These are phyloP conservation scores for Trichosporon sp. DNA, from an alignment of 1,284 basidiomycete species.

Conservation along the genomic window DNA sequence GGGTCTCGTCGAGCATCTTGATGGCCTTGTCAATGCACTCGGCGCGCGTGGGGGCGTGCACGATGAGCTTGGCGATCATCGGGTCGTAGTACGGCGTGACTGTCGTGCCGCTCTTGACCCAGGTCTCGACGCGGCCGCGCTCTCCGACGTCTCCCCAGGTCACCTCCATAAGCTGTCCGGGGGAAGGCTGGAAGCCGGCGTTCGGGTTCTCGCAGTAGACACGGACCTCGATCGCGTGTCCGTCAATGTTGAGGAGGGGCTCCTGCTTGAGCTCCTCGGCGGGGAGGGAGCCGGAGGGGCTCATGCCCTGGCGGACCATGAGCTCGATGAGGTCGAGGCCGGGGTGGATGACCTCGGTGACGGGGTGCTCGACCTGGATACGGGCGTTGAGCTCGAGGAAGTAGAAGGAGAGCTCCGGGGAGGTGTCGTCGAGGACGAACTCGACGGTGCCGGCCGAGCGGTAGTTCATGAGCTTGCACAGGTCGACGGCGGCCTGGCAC, in stretches of 20 bases:
- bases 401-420: constrained; percentile 54
- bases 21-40: constrained; percentile 23
- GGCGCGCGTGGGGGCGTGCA: constrained; percentile 27
- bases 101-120: constrained; percentile 49
- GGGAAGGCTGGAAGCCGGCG: constrained; percentile 58
- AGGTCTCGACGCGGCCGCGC: constrained; percentile 41
- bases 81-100: constrained; percentile 60
- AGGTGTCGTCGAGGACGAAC: constrained; percentile 60
- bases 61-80: constrained; percentile 50
- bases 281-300: constrained; percentile 41
- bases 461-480: constrained; percentile 58
- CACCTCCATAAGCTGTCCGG: constrained; percentile 61
- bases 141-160: constrained; percentile 46
- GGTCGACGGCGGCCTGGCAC: constrained; percentile 56
- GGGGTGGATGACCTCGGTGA: constrained; percentile 60
- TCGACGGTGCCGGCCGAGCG: constrained; percentile 65
- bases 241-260: constrained; percentile 26
- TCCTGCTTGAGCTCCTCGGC: constrained; percentile 42
- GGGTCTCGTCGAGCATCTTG: constrained; percentile 46
- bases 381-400: constrained; percentile 73
- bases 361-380: constrained; percentile 66
- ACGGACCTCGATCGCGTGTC: constrained; percentile 60
- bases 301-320: constrained; percentile 53
- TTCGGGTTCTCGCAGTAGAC: constrained; percentile 65
- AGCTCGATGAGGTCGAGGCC: constrained; percentile 63